These are phyloP conservation scores for Syzygium aqueum DNA, from an alignment of 345 rosid species.

Conservation along the genomic window DNA sequence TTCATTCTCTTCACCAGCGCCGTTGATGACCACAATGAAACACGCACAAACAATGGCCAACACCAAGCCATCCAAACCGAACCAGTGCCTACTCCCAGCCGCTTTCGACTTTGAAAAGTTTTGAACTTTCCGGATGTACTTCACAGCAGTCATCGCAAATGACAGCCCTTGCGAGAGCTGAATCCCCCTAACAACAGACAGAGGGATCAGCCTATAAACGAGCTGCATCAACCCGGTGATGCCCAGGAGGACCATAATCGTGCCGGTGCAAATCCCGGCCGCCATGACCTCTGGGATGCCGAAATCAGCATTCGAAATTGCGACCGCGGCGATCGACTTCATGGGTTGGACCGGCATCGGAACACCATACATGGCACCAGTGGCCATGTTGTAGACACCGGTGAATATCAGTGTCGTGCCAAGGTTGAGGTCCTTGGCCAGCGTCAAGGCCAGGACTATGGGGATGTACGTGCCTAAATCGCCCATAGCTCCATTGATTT, in stretches of 20 bases:
- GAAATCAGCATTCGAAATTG: constrained; percentile 36
- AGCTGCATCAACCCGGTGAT: constrained; percentile 68
- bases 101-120: constrained; percentile 55
- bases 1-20: constrained; percentile 38
- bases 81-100: constrained; percentile 44
- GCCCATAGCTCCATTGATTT: constrained; percentile 87
- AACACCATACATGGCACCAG: constrained; percentile 61
- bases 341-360: constrained; percentile 92
- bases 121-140: constrained; percentile 53
- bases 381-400: constrained; percentile 53
- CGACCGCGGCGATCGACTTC: constrained; percentile 69
- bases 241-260: constrained; percentile 48
- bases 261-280: constrained; percentile 57
- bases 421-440: constrained; percentile 60
- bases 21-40: constrained; percentile 50
- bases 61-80: constrained; percentile 69
- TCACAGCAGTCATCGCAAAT: constrained; percentile 65
- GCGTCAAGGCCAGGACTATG: constrained; percentile 64
- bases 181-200: constrained; percentile 71
- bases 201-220: constrained; percentile 47
- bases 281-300: constrained; percentile 65
- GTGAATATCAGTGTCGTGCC: constrained; percentile 78
- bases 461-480: constrained; percentile 86
- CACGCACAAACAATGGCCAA: constrained; percentile 53
- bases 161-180: constrained; percentile 70